These are phyloP conservation scores for Phalaenopsis hybrid DNA, from an alignment of 116 monocot genomes.

Conservation along the genomic window DNA sequence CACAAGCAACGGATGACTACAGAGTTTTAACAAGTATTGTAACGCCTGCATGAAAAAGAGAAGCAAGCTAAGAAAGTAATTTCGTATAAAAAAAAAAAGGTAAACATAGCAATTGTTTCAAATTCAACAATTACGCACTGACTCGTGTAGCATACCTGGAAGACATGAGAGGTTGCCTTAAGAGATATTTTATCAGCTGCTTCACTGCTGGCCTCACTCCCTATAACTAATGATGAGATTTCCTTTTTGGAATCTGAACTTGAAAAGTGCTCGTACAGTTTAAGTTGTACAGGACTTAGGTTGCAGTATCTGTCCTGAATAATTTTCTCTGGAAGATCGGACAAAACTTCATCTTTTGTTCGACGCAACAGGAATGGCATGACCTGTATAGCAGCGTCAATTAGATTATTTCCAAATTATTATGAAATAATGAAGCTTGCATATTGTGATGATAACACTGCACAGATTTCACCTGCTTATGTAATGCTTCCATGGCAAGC, in stretches of 20 bases:
- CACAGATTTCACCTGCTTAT: slow-evolving; percentile 68
- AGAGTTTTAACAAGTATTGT: slow-evolving; percentile 84
- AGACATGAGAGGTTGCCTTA: slow-evolving; percentile 82
- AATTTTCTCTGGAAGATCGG: slow-evolving; percentile 98
- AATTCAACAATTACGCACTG: neutral
- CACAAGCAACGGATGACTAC: slow-evolving; percentile 97
- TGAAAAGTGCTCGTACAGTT: slow-evolving; percentile 89
- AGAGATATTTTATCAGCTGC: slow-evolving; percentile 23
- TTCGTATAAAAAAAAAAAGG: neutral
- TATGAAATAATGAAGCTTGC: neutral
- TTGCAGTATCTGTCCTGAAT: slow-evolving; percentile 98
- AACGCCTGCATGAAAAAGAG: slow-evolving; percentile 54
- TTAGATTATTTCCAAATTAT: slow-evolving; percentile 1
- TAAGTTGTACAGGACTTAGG: slow-evolving; percentile 77
- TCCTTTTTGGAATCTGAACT: slow-evolving; percentile 65
- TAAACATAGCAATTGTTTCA: neutral
- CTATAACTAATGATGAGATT: slow-evolving; percentile 53
- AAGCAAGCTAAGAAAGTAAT: neutral
- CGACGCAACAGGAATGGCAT: slow-evolving; percentile 97
- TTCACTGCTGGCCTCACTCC: slow-evolving; percentile 22
- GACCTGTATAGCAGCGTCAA: slow-evolving; percentile 38
- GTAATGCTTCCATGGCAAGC: slow-evolving; percentile 98
- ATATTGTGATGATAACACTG: slow-evolving; percentile 1
- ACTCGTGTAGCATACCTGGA: slow-evolving; percentile 55
- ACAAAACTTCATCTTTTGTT: slow-evolving; percentile 93